phyloP scores from a whole-genome alignment of 2,329 filamentous ascomycete genomes.

The Oidium heveae region DNA sequence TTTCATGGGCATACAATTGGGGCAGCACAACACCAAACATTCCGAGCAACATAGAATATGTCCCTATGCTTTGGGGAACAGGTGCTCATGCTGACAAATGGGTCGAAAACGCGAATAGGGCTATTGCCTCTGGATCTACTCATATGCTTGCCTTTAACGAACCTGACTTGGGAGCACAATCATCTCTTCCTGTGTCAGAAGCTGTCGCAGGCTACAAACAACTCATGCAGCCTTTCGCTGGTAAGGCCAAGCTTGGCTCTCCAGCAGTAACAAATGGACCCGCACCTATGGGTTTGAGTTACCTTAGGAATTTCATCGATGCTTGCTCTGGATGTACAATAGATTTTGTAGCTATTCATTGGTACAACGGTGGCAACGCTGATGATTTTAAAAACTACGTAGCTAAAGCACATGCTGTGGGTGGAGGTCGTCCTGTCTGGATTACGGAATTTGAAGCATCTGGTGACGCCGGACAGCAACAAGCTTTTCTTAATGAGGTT shows the following conservation, averaged over 20 bases:
- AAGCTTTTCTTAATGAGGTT: conserved; percentile 18
- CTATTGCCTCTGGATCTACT: conserved; percentile 27
- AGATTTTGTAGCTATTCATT: conserved; percentile 22
- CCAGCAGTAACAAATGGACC: conserved; percentile 23
- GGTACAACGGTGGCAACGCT: conserved; percentile 18
- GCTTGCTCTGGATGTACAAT: conserved; percentile 19
- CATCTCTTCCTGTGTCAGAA: conserved; percentile 18
- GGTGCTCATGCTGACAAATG: conserved; percentile 22
- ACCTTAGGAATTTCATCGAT: conserved; percentile 19
- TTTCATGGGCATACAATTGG: conserved; percentile 48
- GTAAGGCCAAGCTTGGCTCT: conserved; percentile 19
- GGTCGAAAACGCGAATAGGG: conserved; percentile 22
- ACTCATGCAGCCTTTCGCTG: conserved; percentile 21
- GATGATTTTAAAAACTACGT: conserved; percentile 20
- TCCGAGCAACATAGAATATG: conserved; percentile 25
- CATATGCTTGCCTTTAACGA: conserved; percentile 47
- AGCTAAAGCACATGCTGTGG: conserved; percentile 15
- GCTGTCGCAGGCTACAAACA: conserved; percentile 17
- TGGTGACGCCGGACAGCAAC: conserved; percentile 12
- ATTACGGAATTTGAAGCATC: conserved; percentile 20
- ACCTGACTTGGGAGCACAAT: conserved; percentile 34
- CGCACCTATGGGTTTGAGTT: conserved; percentile 18
- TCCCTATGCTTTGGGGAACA: conserved; percentile 42
- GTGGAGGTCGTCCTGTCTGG: conserved; percentile 18
- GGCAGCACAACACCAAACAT: conserved; percentile 18